These are phyloP conservation scores for Raffaelea arxii DNA, from an alignment of 2,329 filamentous ascomycete species.

Conservation along the genomic window DNA sequence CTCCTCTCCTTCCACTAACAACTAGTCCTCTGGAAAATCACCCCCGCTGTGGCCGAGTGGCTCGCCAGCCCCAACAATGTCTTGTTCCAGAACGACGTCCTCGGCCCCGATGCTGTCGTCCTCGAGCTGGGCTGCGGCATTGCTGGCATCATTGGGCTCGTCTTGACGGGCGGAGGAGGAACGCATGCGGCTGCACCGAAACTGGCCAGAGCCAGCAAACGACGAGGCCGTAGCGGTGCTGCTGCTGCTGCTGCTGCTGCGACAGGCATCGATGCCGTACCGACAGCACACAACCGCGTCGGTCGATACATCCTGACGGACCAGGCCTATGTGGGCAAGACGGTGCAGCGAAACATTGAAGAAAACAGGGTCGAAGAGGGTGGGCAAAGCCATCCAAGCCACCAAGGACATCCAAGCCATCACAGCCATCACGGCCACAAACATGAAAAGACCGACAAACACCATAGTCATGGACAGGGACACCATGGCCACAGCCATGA, in stretches of 20 bases:
- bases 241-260: background rate
- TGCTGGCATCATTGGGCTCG: conserved; percentile 66
- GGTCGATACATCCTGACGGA: conserved; percentile 70
- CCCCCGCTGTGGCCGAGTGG: conserved; percentile 74
- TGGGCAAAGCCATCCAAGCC: background rate
- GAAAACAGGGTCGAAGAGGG: too few species aligned
- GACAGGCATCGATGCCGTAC: background rate
- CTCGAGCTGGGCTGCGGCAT: conserved; percentile 87
- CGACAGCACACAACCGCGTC: conserved; percentile 29
- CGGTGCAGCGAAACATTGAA: conserved; percentile 67
- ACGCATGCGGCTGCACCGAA: too few species aligned
- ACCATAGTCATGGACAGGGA: background rate
- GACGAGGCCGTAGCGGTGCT: background rate
- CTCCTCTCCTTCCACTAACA: conserved; percentile 3
- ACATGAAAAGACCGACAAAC: conserved; percentile 28
- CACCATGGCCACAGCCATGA: background rate
- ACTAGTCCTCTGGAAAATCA: conserved; percentile 82
- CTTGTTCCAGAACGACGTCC: conserved; percentile 39
- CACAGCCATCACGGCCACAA: background rate
- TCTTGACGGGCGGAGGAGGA: conserved; percentile 39
- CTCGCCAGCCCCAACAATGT: conserved; percentile 54
- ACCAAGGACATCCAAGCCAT: background rate
- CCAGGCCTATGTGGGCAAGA: conserved; percentile 70
- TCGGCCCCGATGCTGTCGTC: conserved; percentile 46
- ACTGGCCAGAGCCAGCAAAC: too few species aligned